Conservation (phyloP, 805 yeast species). For the Teunomyces stri region DNA sequence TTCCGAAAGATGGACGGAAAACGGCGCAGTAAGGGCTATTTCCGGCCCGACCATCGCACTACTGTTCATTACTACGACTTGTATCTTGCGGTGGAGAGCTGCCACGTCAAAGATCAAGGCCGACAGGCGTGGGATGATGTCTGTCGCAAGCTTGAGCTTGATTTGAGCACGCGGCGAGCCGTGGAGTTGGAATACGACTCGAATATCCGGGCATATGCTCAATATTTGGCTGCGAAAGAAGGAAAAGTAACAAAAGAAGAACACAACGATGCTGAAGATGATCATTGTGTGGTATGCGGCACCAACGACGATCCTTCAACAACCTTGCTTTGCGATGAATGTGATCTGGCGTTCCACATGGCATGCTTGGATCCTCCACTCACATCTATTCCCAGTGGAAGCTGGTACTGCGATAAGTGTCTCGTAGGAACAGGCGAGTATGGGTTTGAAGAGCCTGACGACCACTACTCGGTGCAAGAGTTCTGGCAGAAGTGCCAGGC, state of each 20-base stretch:
- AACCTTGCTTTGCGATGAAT: conserved; percentile 68
- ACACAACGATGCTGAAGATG: conserved; percentile 26
- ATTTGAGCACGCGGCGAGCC: conserved; percentile 8
- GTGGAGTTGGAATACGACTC: conserved; percentile 24
- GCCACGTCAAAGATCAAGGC: conserved; percentile 22
- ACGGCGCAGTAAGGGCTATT: conserved; percentile 5
- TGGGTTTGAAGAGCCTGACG: conserved; percentile 73
- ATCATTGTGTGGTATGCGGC: conserved; percentile 50
- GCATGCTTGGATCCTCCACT: conserved; percentile 63
- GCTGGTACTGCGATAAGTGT: conserved; percentile 84
- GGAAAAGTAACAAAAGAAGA: conserved; percentile 12
- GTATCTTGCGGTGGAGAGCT: conserved; percentile 30
- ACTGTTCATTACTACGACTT: conserved; percentile 38
- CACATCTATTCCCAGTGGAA: conserved; percentile 49
- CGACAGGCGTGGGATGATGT: neutral
- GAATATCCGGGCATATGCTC: conserved; percentile 31
- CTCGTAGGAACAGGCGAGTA: conserved; percentile 84
- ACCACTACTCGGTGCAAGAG: conserved; percentile 53
- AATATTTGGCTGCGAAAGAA: conserved; percentile 24
- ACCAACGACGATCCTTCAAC: conserved; percentile 42
- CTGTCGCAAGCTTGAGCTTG: conserved; percentile 17
- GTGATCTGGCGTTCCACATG: conserved; percentile 67
- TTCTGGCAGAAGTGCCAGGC: conserved; percentile 57
- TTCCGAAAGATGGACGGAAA: conserved; percentile 45
- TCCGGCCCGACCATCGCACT: neutral